Base-by-base conservation (phyloP, 2,329 filamentous ascomycete genomes). In the Alternaria solani region DNA sequence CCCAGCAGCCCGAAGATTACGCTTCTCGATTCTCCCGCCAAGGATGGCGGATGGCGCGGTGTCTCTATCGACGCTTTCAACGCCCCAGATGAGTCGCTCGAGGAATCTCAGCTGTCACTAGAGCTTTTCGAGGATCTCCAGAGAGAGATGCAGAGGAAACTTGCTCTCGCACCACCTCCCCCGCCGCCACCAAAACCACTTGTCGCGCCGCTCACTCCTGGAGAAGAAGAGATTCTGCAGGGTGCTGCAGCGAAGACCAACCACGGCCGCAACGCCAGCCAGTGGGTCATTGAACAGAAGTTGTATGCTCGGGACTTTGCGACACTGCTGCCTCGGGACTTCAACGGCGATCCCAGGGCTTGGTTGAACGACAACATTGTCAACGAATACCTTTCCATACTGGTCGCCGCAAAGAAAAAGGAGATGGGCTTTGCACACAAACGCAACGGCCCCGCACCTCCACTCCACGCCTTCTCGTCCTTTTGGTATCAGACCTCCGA, bases 321-420 rank as follows among this genome's bases (percentile, higher is more conserved):
- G n/a, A 89, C 84, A 47, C 78, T 93, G 5, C 59, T 82, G 5
- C 75, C 78, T 5, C 38, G 38, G 4, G 59, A 64, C 16, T 75
- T 76, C 65, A 73, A 71, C 32, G 75, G 75, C 42, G 63, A 65
- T 7, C 81, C 89, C 16, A 81, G 81, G 18, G 75, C 80, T 8
- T 94, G 91, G 91, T 83, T 94, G 7, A 93, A 94, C 64, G 91
- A 94, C 74, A 89, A 91, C 67, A 86, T 91, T 51, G 86, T 94
- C 67, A 91, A 92, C 67, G 86, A 86, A 14, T 86, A 87, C 48
- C 82, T 93, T 26, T 78, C 84, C 28, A 85, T 87, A 71, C 79
- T 93, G 14, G 87, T 88, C 48, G 81, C 83, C 16, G 84, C 83
- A 51, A 79, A 88, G 67, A 91, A 91, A 68, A 75, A 81, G 26